Base-by-base conservation (phyloP, 1,139 yeast species). In the Magnusiomyces magnusii region DNA sequence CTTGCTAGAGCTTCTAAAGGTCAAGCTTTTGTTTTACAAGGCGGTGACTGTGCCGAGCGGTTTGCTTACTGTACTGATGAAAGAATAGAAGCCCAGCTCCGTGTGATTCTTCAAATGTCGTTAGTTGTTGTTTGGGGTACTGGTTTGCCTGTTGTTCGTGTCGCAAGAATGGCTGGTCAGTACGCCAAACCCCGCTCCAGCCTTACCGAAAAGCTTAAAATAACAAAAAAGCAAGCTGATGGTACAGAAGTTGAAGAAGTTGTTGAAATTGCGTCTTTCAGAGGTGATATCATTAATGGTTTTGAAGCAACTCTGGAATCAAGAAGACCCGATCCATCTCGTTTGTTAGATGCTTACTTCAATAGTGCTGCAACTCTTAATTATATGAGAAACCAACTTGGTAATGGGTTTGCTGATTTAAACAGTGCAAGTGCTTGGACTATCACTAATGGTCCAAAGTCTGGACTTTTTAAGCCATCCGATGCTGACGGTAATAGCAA, bases 11-110 rank as follows among this genome's bases (percentile, higher is more conserved):
- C 79, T 0, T 76, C 78, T 3, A 69, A 73, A 24, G 79, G 79
- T 34, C 70, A 73, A 59, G 77, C 78, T 15, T 76, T 76, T 61
- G 71, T 76, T 47, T 68, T 76, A 19, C 79, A 76, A 60, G 79
- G 80, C 15, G 79, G 79, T n/a, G 79, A 76, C 64, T 76, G 79
- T 58, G 79, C 79, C 9, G 79, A 76, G 63, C 68, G 76, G 49
- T 76, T 76, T 62, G 78, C 74, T 61, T 75, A 76, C 63, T 76
- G 79, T 66, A 72, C 71, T 59, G 75, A 72, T 54, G 76, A 74
- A 55, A 63, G 70, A 25, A 76, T 76, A 59, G 78, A 76, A 60
- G 73, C 74, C 42, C 75, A 76, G 65, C 69, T 76, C 58, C 76
- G 76, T 64, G 76, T 76, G 7, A 63, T 76, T 58, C 64, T 76